Percentiles rank a stretch among this genome's conserved stretches.
These are phyloP conservation scores for Lasiodiplodia theobromae DNA, from an alignment of 2,329 filamentous ascomycete species.

Conservation along the genomic window DNA sequence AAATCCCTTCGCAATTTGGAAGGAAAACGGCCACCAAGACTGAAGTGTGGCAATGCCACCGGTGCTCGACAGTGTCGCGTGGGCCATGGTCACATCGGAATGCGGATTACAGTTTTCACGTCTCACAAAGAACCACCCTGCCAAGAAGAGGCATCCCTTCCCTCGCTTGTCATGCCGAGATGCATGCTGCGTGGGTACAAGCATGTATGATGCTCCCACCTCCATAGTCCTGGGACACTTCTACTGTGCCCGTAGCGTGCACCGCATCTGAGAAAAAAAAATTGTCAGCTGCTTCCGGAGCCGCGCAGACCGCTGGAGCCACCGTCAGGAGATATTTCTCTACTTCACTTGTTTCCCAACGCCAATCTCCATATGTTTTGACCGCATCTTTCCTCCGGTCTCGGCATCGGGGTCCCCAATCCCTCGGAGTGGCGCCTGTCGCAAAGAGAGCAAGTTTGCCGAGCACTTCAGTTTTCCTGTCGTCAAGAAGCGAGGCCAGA, in stretches of 20 bases:
- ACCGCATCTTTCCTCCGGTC: background rate
- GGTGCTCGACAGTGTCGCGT: constrained; percentile 15
- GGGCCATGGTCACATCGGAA: constrained; percentile 19
- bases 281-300: constrained; percentile 23
- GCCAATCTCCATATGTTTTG: background rate
- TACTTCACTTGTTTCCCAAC: background rate
- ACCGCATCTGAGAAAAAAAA: constrained; percentile 11
- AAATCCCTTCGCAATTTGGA: constrained; percentile 18
- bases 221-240: constrained; percentile 4
- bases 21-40: background rate
- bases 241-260: constrained; percentile 13
- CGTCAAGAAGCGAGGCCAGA: background rate
- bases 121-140: constrained; percentile 27
- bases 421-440: background rate
- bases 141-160: constrained; percentile 24
- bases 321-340: constrained; percentile 22
- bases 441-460: constrained; percentile 3
- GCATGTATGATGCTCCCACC: constrained; percentile 18
- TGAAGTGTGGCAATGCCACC: constrained; percentile 12
- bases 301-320: constrained; percentile 18
- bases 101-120: constrained; percentile 26
- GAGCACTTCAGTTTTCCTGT: background rate
- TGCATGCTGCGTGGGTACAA: constrained; percentile 10
- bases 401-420: constrained; percentile 2
- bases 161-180: constrained; percentile 22